These are phyloP conservation scores for Trichosporon sp. DNA, from an alignment of 1,284 basidiomycete genomes.

Conservation along the genomic window DNA sequence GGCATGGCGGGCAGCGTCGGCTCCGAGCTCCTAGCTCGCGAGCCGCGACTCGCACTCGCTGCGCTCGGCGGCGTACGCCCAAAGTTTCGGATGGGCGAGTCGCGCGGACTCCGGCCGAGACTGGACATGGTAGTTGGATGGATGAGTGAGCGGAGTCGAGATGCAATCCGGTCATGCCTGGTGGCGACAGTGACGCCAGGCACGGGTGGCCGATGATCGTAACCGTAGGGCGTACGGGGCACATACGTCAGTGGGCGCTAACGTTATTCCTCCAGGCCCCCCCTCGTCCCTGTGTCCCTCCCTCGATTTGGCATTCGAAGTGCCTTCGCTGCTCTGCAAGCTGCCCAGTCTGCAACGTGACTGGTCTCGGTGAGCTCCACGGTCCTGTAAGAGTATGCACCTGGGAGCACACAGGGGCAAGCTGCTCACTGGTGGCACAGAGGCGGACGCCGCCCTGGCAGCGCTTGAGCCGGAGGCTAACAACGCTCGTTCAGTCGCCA, in stretches of 20 bases:
- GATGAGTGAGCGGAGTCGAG: neutral
- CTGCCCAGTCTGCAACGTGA: neutral
- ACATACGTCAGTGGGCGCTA: slow-evolving; percentile 7
- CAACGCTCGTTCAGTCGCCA: too few species aligned
- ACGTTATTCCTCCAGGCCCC: neutral
- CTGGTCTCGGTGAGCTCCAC: neutral
- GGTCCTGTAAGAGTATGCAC: too few species aligned
- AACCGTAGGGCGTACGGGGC: neutral
- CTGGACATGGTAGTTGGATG: slow-evolving; percentile 5
- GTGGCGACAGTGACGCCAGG: slow-evolving; percentile 4
- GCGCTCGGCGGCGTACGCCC: neutral
- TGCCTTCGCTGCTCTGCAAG: neutral
- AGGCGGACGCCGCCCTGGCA: too few species aligned
- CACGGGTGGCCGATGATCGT: neutral
- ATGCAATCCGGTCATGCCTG: neutral
- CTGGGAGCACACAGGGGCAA: too few species aligned
- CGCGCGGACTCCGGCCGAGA: slow-evolving; percentile 15
- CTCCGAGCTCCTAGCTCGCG: neutral
- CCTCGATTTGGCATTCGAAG: neutral
- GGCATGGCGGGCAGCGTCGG: neutral
- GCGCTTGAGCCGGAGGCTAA: too few species aligned
- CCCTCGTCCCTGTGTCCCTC: neutral
- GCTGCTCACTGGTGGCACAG: too few species aligned
- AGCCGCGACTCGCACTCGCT: neutral
- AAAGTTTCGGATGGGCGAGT: slow-evolving; percentile 9